Percentiles rank a stretch among this genome's conserved stretches.
These are phyloP conservation scores for Solanum tarijense DNA, from an alignment of 257 asterid genomes.

Conservation along the genomic window DNA sequence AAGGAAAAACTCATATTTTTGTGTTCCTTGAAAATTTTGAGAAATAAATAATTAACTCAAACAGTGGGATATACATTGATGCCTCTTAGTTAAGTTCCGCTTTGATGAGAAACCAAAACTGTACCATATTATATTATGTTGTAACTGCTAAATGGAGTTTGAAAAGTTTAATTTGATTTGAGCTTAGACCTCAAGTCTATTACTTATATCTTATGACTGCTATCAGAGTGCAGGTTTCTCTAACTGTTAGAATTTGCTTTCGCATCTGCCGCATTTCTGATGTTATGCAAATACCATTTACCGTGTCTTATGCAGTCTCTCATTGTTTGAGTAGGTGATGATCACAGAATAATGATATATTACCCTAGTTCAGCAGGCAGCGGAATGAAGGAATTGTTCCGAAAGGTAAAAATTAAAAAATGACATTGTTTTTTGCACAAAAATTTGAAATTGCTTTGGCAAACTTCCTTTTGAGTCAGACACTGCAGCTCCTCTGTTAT, in stretches of 20 bases:
- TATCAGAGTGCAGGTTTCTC: not conserved
- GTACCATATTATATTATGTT: not conserved
- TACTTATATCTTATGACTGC: not conserved
- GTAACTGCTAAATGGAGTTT: not conserved
- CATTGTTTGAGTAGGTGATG: conserved; percentile 61
- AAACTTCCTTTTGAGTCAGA: not conserved
- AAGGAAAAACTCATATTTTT: not conserved
- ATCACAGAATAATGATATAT: conserved; percentile 94
- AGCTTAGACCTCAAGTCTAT: not conserved
- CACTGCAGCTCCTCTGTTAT: not conserved
- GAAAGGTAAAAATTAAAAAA: conserved; percentile 48
- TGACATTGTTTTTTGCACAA: not conserved
- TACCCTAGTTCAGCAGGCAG: conserved; percentile 99
- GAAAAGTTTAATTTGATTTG: not conserved
- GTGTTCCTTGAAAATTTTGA: not conserved
- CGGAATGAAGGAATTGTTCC: conserved; percentile 93
- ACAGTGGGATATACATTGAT: not conserved
- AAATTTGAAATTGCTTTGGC: not conserved
- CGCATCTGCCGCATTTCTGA: not conserved
- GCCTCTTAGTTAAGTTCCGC: not conserved
- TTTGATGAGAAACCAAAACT: not conserved
- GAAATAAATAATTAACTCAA: not conserved
- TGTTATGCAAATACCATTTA: not conserved
- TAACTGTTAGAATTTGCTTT: not conserved
- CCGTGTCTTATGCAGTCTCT: not conserved